These are phyloP conservation scores for Larix kaempferi DNA, from an alignment of 75 land plant genomes.

Conservation along the genomic window DNA sequence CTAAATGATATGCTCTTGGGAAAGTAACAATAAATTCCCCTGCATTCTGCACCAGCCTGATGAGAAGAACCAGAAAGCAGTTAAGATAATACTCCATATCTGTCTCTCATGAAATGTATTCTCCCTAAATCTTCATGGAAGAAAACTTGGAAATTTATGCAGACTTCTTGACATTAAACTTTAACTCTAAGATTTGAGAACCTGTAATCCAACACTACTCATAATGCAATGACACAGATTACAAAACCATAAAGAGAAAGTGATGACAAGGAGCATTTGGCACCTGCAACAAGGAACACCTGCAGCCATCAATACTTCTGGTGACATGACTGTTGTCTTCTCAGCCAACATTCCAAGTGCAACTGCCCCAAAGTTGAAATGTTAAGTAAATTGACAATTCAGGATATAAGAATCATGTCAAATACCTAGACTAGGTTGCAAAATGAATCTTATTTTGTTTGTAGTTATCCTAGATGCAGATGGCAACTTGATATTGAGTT, in stretches of 20 bases:
- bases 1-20: conserved; percentile 94
- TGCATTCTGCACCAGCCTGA: conserved; percentile 96
- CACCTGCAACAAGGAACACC: conserved; percentile 99
- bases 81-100: neutral
- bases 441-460: no score
- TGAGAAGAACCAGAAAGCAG: neutral
- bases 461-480: no score
- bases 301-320: conserved; percentile 82
- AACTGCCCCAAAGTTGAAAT: conserved; percentile 38
- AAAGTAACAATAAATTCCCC: conserved; percentile 99
- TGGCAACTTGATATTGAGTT: no score
- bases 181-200: neutral
- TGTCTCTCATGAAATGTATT: no score
- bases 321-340: conserved; percentile 97
- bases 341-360: conserved; percentile 91
- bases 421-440: no score
- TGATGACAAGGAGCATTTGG: no score
- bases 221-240: no score
- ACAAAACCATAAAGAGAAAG: no score
- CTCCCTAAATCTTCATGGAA: neutral
- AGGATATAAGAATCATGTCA: no score
- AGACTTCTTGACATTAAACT: neutral
- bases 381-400: no score
- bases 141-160: neutral
- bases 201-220: neutral